Percentiles rank a stretch among this genome's conserved stretches.
phyloP scores from a whole-genome alignment of 75 land plant genomes.

The Pinus taeda region DNA sequence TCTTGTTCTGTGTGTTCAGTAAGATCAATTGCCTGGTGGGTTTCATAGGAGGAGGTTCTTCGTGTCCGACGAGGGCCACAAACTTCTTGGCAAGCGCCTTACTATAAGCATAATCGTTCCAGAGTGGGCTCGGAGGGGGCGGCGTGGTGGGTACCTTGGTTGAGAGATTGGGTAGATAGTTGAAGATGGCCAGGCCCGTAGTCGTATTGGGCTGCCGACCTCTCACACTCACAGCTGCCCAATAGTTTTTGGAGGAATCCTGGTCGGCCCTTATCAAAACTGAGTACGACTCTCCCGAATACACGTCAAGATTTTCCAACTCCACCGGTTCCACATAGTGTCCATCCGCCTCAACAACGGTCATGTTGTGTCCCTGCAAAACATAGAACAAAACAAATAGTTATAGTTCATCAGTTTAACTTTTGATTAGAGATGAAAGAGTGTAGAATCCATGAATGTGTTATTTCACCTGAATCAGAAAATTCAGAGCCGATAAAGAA shows the following conservation, averaged over 20 bases:
- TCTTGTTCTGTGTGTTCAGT: slow-evolving; percentile 63
- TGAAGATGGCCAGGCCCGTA: background rate
- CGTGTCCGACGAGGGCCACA: slow-evolving; percentile 13
- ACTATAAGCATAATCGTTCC: slow-evolving; percentile 8
- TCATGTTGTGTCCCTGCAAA: slow-evolving; percentile 75
- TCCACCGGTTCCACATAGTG: slow-evolving; percentile 60
- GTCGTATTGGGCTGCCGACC: slow-evolving; percentile 37
- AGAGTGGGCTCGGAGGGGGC: slow-evolving; percentile 45
- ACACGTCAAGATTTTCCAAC: slow-evolving; percentile 68
- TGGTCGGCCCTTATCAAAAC: slow-evolving; percentile 19
- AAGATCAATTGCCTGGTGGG: slow-evolving; percentile 40
- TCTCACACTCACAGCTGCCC: too few relatives aligned
- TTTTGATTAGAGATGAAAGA: slow-evolving; percentile 8
- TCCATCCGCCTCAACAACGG: slow-evolving; percentile 93
- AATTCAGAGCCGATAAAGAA: slow-evolving; percentile 13
- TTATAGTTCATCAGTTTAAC: too few relatives aligned
- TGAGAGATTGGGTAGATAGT: slow-evolving; percentile 58
- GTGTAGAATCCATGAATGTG: slow-evolving; percentile 72
- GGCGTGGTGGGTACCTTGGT: slow-evolving; percentile 24
- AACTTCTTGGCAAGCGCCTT: background rate
- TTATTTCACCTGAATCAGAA: slow-evolving; percentile 9
- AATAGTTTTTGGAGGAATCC: too few relatives aligned
- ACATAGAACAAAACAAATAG: slow-evolving; percentile 29
- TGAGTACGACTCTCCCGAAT: slow-evolving; percentile 69
- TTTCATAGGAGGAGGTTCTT: slow-evolving; percentile 27